Percentiles rank a stretch among this genome's conserved stretches.
phyloP scores from a whole-genome alignment of 495 filamentous ascomycete species.

The Antarctomyces pellizariae region DNA sequence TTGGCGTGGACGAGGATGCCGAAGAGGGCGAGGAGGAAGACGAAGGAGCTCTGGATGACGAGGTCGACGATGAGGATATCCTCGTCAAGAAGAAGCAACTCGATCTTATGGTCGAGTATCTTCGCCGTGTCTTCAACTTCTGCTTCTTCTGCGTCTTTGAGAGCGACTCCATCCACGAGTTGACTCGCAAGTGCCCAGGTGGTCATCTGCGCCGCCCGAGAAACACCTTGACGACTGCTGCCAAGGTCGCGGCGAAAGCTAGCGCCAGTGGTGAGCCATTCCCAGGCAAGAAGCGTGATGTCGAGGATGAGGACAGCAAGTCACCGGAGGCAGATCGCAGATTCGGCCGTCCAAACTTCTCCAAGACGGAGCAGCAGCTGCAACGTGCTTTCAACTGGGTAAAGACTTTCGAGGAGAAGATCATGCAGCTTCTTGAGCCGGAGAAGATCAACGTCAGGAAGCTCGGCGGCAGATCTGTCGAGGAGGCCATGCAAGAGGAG shows the following conservation, averaged over 20 bases:
- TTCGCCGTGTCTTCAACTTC: conserved; percentile 90
- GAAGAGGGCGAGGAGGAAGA: conserved; percentile 53
- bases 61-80: conserved; percentile 74
- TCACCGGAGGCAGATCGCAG: conserved; percentile 38
- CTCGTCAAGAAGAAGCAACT: conserved; percentile 86
- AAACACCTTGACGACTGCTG: conserved; percentile 52
- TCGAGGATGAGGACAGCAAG: conserved; percentile 39
- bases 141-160: conserved; percentile 99
- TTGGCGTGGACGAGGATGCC: conserved; percentile 38
- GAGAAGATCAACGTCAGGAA: conserved; percentile 67
- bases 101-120: conserved; percentile 86
- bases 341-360: conserved; percentile 35
- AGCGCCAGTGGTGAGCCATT: conserved; percentile 61
- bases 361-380: conserved; percentile 73
- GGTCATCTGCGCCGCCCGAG: conserved; percentile 85
- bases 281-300: conserved; percentile 50
- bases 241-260: conserved; percentile 65
- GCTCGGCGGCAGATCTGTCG: conserved; percentile 67
- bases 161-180: conserved; percentile 86
- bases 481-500: conserved; percentile 74
- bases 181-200: conserved; percentile 86
- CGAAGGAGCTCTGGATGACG: conserved; percentile 48
- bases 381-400: conserved; percentile 97
- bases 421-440: conserved; percentile 75
- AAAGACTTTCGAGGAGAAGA: conserved; percentile 94